Percentiles rank a stretch among this genome's conserved stretches.
Conservation (phyloP, 208 protist species). For the Trypanosoma scelopori region DNA sequence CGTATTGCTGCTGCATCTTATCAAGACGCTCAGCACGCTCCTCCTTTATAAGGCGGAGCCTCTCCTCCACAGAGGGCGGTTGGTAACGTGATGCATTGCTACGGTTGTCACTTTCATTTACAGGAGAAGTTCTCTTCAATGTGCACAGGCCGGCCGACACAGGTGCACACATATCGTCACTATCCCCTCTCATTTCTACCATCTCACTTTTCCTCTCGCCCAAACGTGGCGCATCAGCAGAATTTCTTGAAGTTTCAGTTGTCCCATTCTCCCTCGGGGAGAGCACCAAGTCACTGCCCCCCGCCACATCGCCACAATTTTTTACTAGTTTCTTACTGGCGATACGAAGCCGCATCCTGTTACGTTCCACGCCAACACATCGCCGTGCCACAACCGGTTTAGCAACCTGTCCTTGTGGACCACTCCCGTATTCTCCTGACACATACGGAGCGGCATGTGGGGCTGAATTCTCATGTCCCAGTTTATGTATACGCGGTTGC, state of each 20-base stretch:
- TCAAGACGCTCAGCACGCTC: constrained; percentile 49
- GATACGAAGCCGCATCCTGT: constrained; percentile 13
- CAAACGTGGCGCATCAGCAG: background rate
- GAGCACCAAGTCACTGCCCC: background rate
- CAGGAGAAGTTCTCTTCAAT: background rate
- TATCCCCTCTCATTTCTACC: background rate
- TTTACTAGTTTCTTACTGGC: constrained; percentile 16
- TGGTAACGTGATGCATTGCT: background rate
- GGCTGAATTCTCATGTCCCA: background rate
- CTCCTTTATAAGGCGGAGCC: constrained; percentile 34
- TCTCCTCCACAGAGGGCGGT: constrained; percentile 21
- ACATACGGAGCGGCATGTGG: too few species aligned
- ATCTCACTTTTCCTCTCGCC: background rate
- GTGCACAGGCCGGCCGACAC: background rate
- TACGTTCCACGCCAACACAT: background rate
- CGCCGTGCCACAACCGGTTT: constrained; percentile 10
- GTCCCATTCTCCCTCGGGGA: constrained; percentile 1
- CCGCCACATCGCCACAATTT: background rate
- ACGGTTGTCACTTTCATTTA: background rate
- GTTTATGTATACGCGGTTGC: background rate
- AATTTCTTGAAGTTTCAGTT: background rate
- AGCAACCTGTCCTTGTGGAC: background rate
- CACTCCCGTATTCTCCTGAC: background rate
- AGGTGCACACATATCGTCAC: background rate
- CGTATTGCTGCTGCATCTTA: constrained; percentile 43